Conservation (phyloP, 1,284 basidiomycete species). For the Bjerkandera adusta region DNA sequence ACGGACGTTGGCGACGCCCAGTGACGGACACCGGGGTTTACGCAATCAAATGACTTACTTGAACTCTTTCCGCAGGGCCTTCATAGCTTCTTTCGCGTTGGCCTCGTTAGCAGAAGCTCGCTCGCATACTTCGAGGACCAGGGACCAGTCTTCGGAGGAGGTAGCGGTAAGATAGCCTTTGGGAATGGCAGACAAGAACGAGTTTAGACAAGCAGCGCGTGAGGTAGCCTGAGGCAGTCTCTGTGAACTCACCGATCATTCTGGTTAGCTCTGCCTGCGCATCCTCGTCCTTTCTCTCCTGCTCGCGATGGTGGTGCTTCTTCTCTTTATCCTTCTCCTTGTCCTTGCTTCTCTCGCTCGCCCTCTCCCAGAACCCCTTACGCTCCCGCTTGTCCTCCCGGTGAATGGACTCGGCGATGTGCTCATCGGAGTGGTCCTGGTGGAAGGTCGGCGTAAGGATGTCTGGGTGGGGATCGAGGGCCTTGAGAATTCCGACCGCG, state of each 20-base stretch:
- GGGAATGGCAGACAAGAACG: neutral
- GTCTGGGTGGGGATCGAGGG: constrained; percentile 52
- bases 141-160: constrained; percentile 72
- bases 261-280: constrained; percentile 53
- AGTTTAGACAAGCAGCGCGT: constrained; percentile 8
- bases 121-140: constrained; percentile 78
- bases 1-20: too few species aligned
- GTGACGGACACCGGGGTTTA: too few species aligned
- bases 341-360: constrained; percentile 32
- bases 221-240: neutral
- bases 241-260: constrained; percentile 57
- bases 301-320: constrained; percentile 25
- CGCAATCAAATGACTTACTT: constrained; percentile 45
- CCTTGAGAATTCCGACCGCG: constrained; percentile 54
- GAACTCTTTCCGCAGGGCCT: constrained; percentile 72
- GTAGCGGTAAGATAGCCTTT: constrained; percentile 73
- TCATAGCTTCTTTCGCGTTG: constrained; percentile 73
- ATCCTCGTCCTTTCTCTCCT: constrained; percentile 38
- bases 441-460: constrained; percentile 17
- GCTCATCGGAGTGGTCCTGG: constrained; percentile 27
- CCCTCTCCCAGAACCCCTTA: constrained; percentile 53
- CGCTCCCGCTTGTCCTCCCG: constrained; percentile 40
- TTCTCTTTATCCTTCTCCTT: constrained; percentile 25
- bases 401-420: constrained; percentile 30
- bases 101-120: constrained; percentile 62